A percentile compares a stretch with the other conserved stretches of the same genome.
Evolutionary conservation across 495 filamentous ascomycete species (phyloP).

Genomic region (Coniosporium apollinis): DNA sequence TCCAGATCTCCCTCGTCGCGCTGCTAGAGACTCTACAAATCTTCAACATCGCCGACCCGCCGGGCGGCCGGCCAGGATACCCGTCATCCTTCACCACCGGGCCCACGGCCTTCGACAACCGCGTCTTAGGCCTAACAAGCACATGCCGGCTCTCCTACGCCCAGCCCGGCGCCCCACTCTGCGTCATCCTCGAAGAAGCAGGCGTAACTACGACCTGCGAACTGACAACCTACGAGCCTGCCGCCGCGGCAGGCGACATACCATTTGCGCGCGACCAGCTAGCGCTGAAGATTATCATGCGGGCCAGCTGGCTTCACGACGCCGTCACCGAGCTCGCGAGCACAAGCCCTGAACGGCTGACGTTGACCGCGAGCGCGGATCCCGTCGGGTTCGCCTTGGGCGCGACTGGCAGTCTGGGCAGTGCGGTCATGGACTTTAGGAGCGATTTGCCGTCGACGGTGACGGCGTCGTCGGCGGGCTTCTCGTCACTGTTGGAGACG

Average conservation of each 20-base stretch:
- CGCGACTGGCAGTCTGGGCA: conserved; percentile 58
- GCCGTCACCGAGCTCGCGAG: conserved; percentile 70
- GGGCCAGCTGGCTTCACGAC: conserved; percentile 64
- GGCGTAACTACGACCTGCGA: conserved; percentile 86
- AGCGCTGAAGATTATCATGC: conserved; percentile 88
- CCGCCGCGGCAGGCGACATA: conserved; percentile 12
- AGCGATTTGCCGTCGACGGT: conserved; percentile 10
- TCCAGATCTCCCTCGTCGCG: conserved; percentile 72
- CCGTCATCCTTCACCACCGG: conserved; percentile 15
- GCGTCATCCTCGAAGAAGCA: conserved; percentile 64
- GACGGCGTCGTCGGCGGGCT: not conserved
- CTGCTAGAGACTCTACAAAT: conserved; percentile 91
- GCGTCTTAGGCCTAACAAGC: conserved; percentile 57
- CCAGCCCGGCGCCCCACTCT: conserved; percentile 53
- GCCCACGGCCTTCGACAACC: conserved; percentile 56
- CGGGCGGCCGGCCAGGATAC: conserved; percentile 8
- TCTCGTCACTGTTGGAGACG: conserved; percentile 59
- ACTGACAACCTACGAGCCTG: conserved; percentile 73
- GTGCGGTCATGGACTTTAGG: conserved; percentile 69
- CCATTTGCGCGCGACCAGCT: conserved; percentile 39
- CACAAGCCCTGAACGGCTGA: conserved; percentile 44
- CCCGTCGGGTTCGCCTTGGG: conserved; percentile 61
- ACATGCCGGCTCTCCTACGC: conserved; percentile 69
- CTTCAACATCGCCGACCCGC: conserved; percentile 59
- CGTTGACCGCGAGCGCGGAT: conserved; percentile 43